These are phyloP conservation scores for Pichia inconspicua DNA, from an alignment of 1,139 yeast species.

Conservation along the genomic window DNA sequence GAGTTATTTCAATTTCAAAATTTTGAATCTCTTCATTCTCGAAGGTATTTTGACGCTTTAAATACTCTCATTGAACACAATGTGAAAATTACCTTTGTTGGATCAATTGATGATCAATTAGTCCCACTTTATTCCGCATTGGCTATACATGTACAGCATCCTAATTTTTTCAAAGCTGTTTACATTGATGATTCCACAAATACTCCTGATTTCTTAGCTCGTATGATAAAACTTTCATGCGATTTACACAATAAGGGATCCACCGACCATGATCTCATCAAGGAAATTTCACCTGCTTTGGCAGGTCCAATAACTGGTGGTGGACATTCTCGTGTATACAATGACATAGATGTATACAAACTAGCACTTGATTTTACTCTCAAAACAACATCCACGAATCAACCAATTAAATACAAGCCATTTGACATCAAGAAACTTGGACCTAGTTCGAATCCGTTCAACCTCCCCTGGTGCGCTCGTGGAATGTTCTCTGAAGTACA, in stretches of 20 bases:
- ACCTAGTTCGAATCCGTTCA: constrained; percentile 68
- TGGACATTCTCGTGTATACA: constrained; percentile 86
- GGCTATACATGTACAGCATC: constrained; percentile 78
- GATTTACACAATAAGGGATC: constrained; percentile 54
- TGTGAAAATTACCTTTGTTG: constrained; percentile 72
- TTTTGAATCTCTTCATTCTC: constrained; percentile 61
- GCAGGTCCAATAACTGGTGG: constrained; percentile 93
- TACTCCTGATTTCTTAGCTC: constrained; percentile 33
- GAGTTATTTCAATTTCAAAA: constrained; percentile 87
- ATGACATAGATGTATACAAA: constrained; percentile 78
- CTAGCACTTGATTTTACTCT: constrained; percentile 67
- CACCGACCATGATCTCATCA: constrained; percentile 69
- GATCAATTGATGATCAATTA: constrained; percentile 84
- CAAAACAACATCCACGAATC: constrained; percentile 54
- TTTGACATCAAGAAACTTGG: constrained; percentile 57
- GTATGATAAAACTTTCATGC: constrained; percentile 30
- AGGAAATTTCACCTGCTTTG: constrained; percentile 72
- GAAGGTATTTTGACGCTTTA: constrained; percentile 61
- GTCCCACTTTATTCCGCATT: constrained; percentile 88
- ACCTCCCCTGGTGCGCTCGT: constrained; percentile 87
- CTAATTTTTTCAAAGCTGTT: constrained; percentile 81
- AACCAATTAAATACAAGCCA: constrained; percentile 50
- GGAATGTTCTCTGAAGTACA: constrained; percentile 60
- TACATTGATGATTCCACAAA: constrained; percentile 60
- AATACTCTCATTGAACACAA: constrained; percentile 59